Base-by-base conservation (phyloP, 2,329 filamentous ascomycete species). In the Fusarium sterilihyphosum region DNA sequence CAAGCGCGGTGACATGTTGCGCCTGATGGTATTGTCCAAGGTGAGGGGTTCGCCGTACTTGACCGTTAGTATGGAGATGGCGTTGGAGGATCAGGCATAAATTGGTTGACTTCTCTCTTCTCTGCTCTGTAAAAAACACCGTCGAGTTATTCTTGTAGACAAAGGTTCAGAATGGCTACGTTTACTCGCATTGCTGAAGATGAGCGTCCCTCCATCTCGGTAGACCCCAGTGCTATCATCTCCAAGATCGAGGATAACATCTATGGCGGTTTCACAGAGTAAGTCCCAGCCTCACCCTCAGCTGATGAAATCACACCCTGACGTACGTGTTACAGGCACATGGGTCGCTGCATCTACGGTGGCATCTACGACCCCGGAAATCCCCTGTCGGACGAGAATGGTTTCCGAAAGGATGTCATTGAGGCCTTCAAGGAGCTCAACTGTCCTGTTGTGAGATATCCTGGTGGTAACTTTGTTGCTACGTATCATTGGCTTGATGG, bases 401-500 rank as follows among this genome's bases (percentile, higher is more conserved):
- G 93, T 47, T 96, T 94, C 84, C 91, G 94, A 44, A 93, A 88
- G 74, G 94, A 96, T 82, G 94, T 96, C 47, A 88, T 96, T 31
- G 87, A 89, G 47, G 91, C 92, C 11, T 86, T 96, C 72, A 89
- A 90, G 79, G 92, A 95, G 75, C 87, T 96, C 61, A 88, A 93
- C 61, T 88, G 93, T 43, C 94, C 94, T 20, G 93, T 95, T 43
- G 90, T 95, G 29, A 88, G 93, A 54, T 96, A 96, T 78, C 94
- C 94, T 3, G 94, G 94, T 20, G 94, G 94, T 54, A 97, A 96
- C 82, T 96, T 96, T 81, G 89, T 91, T 50, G 94, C 94, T 8
- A 96, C 93, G 3, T 96, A 96, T 81, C 93, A 95, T 85, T 96
- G 94, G 93, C 86, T 91, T 56, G 94, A 96, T 81, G 94, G 93